Conservation (phyloP, 805 yeast species). For the Suhomyces sp. region DNA sequence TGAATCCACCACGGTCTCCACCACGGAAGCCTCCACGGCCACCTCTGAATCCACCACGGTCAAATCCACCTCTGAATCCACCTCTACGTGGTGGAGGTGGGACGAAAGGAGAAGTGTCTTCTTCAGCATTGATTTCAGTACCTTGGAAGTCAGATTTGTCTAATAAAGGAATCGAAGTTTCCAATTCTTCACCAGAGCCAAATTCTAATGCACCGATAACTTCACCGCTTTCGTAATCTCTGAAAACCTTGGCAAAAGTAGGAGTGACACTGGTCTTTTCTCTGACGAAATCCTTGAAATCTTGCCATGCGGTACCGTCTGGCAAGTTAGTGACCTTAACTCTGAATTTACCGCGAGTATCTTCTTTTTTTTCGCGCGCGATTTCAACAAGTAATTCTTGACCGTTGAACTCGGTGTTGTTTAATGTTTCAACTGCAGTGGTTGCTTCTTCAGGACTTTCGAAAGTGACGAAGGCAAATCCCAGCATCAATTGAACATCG, state of each 20-base stretch:
- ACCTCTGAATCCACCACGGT: slow-evolving; percentile 48
- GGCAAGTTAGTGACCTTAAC: slow-evolving; percentile 68
- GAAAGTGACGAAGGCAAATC: slow-evolving; percentile 87
- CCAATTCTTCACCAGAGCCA: slow-evolving; percentile 68
- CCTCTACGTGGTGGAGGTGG: slow-evolving; percentile 49
- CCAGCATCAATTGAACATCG: slow-evolving; percentile 71
- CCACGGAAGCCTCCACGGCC: slow-evolving; percentile 40
- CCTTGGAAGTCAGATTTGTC: slow-evolving; percentile 74
- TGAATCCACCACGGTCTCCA: slow-evolving; percentile 32
- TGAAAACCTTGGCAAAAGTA: slow-evolving; percentile 54
- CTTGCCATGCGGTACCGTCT: slow-evolving; percentile 82
- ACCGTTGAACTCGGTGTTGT: slow-evolving; percentile 48
- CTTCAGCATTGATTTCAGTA: slow-evolving; percentile 67
- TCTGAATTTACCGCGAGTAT: slow-evolving; percentile 72
- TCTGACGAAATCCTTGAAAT: slow-evolving; percentile 84
- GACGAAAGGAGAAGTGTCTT: slow-evolving; percentile 64
- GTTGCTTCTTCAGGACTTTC: slow-evolving; percentile 57
- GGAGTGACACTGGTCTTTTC: slow-evolving; percentile 65
- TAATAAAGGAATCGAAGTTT: slow-evolving; percentile 67
- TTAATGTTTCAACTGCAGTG: slow-evolving; percentile 46
- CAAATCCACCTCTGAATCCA: slow-evolving; percentile 32
- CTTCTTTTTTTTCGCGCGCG: slow-evolving; percentile 54
- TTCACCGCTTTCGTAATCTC: slow-evolving; percentile 46
- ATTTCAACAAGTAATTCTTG: slow-evolving; percentile 50
- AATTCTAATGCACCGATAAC: slow-evolving; percentile 55